Conservation (phyloP, 2,329 filamentous ascomycete species). For the Cylindrodendrum hubeiense region DNA sequence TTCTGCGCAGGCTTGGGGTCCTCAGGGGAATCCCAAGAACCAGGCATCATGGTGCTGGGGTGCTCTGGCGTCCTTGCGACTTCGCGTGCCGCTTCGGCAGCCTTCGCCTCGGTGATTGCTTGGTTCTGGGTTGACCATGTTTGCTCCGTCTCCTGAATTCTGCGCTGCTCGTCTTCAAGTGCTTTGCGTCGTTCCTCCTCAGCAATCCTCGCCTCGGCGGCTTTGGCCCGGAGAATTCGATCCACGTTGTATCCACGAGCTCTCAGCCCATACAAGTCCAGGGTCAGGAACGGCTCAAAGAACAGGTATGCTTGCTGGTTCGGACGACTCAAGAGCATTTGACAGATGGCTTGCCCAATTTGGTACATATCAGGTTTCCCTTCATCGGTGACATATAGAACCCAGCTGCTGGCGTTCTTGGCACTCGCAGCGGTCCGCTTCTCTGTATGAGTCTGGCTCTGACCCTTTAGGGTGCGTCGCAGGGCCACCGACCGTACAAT, state of each 20-base stretch:
- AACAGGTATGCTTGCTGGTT: slow-evolving; percentile 92
- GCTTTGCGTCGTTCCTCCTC: slow-evolving; percentile 84
- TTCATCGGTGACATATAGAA: slow-evolving; percentile 81
- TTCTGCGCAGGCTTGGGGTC: slow-evolving; percentile 50
- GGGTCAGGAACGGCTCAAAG: slow-evolving; percentile 89
- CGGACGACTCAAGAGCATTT: slow-evolving; percentile 82
- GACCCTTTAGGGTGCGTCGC: slow-evolving; percentile 79
- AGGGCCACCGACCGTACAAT: slow-evolving; percentile 84
- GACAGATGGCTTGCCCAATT: slow-evolving; percentile 88
- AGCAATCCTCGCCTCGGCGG: slow-evolving; percentile 86
- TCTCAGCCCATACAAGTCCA: slow-evolving; percentile 84
- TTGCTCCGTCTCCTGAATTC: slow-evolving; percentile 68
- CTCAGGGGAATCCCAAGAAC: slow-evolving; percentile 78
- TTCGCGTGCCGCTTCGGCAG: slow-evolving; percentile 54
- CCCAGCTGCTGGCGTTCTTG: slow-evolving; percentile 65
- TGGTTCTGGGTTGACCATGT: slow-evolving; percentile 51
- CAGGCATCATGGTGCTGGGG: slow-evolving; percentile 72
- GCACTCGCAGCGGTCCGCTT: slow-evolving; percentile 80
- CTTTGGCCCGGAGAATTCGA: slow-evolving; percentile 89
- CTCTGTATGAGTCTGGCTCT: slow-evolving; percentile 77
- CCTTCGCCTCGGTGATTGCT: slow-evolving; percentile 48
- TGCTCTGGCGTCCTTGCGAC: slow-evolving; percentile 56
- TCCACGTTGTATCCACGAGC: slow-evolving; percentile 97
- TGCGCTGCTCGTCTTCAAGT: slow-evolving; percentile 78
- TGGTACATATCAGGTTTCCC: slow-evolving; percentile 86